These are phyloP conservation scores for Mycena latifolia DNA, from an alignment of 768 basidiomycete species.

Conservation along the genomic window DNA sequence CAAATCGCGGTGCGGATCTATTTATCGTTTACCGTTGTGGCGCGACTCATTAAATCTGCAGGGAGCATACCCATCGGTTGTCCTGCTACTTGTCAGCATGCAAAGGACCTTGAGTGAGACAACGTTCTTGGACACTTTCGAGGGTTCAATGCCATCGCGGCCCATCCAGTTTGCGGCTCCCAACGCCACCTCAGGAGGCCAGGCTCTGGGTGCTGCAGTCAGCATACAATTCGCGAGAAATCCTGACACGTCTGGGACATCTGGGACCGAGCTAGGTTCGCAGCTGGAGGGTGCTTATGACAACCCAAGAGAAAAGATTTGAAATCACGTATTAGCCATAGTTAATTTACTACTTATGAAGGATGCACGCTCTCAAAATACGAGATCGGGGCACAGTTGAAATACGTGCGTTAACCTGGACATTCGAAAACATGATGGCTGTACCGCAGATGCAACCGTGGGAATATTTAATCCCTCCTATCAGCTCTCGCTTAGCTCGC, in stretches of 20 bases:
- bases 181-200: not conserved
- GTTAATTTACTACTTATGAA: too few species aligned
- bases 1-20: slow-evolving; percentile 20
- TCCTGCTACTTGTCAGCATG: slow-evolving; percentile 16
- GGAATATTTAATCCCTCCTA: too few species aligned
- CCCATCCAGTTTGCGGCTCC: not conserved
- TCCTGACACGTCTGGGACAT: not conserved
- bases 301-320: not conserved
- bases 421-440: too few species aligned
- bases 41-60: not conserved
- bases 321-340: too few species aligned
- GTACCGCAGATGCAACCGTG: too few species aligned
- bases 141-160: not conserved
- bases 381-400: too few species aligned
- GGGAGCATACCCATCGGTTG: slow-evolving; percentile 20
- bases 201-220: not conserved
- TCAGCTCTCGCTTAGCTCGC: too few species aligned
- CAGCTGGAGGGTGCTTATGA: not conserved
- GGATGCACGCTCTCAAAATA: too few species aligned
- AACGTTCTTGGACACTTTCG: not conserved
- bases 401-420: too few species aligned
- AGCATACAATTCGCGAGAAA: not conserved
- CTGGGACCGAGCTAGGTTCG: not conserved
- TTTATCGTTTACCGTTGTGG: not conserved
- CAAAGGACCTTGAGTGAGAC: not conserved